Evolutionary conservation across 768 basidiomycete genomes (phyloP).

Genomic region (Lactifluus rugatus): DNA sequence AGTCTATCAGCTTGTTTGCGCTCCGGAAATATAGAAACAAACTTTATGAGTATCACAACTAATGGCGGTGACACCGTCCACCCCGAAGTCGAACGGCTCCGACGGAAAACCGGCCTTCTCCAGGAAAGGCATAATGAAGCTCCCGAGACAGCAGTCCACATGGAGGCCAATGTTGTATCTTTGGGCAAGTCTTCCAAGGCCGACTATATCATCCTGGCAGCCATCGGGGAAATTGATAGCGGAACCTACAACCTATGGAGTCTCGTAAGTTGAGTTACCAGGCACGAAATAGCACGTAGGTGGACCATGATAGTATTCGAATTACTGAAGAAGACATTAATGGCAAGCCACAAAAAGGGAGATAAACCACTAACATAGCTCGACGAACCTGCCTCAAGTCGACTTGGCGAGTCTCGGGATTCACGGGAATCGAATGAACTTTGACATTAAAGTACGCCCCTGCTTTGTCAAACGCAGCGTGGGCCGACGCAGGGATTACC

Average conservation of each 20-base stretch:
- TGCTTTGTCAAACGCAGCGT: slow-evolving; percentile 94
- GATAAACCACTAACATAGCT: slow-evolving; percentile 65
- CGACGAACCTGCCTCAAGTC: slow-evolving; percentile 67
- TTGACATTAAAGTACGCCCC: slow-evolving; percentile 84
- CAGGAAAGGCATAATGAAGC: slow-evolving; percentile 90
- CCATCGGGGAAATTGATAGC: slow-evolving; percentile 81
- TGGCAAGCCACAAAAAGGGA: background rate
- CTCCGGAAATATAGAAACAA: background rate
- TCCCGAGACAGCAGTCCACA: slow-evolving; percentile 91
- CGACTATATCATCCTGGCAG: slow-evolving; percentile 77
- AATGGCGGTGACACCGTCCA: slow-evolving; percentile 86
- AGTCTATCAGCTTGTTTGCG: slow-evolving; percentile 11
- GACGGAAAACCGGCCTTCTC: slow-evolving; percentile 65
- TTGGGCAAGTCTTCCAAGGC: slow-evolving; percentile 64
- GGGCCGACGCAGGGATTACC: slow-evolving; percentile 74
- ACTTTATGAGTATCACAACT: slow-evolving; percentile 97
- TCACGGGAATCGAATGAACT: slow-evolving; percentile 76
- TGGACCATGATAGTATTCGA: slow-evolving; percentile 78
- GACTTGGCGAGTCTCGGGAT: slow-evolving; percentile 66
- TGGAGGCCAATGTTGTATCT: slow-evolving; percentile 76
- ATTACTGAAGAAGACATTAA: slow-evolving; percentile 44
- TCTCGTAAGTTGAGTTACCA: background rate
- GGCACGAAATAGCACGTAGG: background rate
- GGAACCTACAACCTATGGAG: slow-evolving; percentile 66
- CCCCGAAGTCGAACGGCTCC: slow-evolving; percentile 79